phyloP scores from a whole-genome alignment of 306 rosid species.

The Sophora flavescens region DNA sequence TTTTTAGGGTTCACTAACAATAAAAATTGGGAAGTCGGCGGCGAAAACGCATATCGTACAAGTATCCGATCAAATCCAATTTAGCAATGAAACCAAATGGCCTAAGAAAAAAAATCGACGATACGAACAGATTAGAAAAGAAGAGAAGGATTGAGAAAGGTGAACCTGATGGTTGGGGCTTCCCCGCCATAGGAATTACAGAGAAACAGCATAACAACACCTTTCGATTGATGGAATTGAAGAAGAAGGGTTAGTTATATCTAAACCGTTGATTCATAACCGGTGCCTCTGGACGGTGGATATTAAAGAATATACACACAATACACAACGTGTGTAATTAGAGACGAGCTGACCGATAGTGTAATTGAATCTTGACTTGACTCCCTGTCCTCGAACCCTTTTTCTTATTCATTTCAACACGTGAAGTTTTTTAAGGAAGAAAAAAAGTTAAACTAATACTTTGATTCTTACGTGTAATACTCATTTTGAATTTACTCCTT shows the following conservation, averaged over 20 bases:
- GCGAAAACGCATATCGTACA: background rate
- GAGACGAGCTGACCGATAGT: too few relatives aligned
- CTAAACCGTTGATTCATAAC: background rate
- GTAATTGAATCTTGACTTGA: too few relatives aligned
- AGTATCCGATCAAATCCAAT: background rate
- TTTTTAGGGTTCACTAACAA: background rate
- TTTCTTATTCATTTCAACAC: too few relatives aligned
- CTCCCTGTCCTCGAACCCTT: too few relatives aligned
- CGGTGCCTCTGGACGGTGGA: conserved; percentile 9
- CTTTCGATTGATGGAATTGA: too few relatives aligned
- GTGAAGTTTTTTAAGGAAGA: too few relatives aligned
- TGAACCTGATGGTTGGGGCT: conserved; percentile 37
- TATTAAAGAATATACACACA: background rate
- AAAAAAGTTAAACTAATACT: too few relatives aligned
- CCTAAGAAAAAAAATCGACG: too few relatives aligned
- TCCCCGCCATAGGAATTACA: conserved; percentile 40
- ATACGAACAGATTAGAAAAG: background rate
- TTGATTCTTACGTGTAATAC: too few relatives aligned
- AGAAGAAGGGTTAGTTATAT: background rate
- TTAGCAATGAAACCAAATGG: too few relatives aligned
- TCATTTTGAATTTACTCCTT: too few relatives aligned
- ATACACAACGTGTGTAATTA: too few relatives aligned
- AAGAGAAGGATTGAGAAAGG: conserved; percentile 35
- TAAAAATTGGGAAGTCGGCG: background rate
- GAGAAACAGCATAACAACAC: conserved; percentile 21